Evolutionary conservation across 345 rosid species (phyloP).

Genomic region (Salix koriyanagi): DNA sequence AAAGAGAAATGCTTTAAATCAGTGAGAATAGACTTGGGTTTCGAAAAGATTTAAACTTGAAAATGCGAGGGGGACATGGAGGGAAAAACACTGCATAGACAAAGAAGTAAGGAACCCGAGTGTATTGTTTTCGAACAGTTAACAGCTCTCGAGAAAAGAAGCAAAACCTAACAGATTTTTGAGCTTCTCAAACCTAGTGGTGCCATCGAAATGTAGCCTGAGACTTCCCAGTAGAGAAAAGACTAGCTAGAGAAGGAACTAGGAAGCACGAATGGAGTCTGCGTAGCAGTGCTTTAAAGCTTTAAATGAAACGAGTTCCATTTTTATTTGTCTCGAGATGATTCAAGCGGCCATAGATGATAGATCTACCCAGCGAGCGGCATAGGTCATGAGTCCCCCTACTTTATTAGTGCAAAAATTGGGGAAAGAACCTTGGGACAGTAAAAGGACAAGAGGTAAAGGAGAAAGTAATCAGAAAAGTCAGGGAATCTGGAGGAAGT

Average conservation of each 20-base stretch:
- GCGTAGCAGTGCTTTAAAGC: background rate
- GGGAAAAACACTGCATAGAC: too few relatives aligned
- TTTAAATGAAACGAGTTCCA: background rate
- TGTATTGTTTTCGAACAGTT: background rate
- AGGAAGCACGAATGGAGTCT: background rate
- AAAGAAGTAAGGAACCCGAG: background rate
- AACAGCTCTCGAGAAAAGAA: background rate
- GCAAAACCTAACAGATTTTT: background rate
- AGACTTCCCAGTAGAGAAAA: background rate
- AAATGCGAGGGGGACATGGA: background rate
- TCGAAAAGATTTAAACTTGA: background rate
- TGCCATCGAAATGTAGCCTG: background rate
- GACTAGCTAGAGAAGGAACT: background rate
- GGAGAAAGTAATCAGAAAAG: conserved; percentile 5
- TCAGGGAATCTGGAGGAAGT: conserved; percentile 22
- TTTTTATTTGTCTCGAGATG: background rate
- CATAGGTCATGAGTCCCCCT: background rate
- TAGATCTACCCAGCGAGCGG: background rate
- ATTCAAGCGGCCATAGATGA: too few relatives aligned
- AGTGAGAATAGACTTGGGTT: background rate
- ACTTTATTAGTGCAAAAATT: background rate
- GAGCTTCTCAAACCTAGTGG: background rate
- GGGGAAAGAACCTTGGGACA: conserved; percentile 7
- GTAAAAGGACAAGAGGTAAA: conserved; percentile 11
- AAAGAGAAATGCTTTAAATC: background rate